Base-by-base conservation (phyloP, 2,329 filamentous ascomycete species). In the Neoarthrinium moseri region DNA sequence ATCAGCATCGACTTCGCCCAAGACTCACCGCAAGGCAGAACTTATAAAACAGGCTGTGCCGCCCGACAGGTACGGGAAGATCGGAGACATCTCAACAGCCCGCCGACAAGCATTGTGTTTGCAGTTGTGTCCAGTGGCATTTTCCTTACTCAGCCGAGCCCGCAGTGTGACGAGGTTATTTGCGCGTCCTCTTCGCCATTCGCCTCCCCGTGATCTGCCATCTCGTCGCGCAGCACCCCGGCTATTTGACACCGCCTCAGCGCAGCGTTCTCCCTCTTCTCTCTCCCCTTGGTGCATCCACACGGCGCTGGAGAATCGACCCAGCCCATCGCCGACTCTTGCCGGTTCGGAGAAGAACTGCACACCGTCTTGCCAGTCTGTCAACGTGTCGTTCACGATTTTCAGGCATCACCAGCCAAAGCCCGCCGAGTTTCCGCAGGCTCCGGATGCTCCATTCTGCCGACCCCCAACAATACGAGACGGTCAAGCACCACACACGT, bases 391-490 rank as follows among this genome's bases (percentile, higher is more conserved):
- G 12, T 11, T 38, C 21, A 32, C 39, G 12, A 11, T 35, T 15
- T 15, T 20, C 32, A 35, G 41, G 29, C 27, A 24, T 22, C 41
- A 34, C 15, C 23, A 15, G 23, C 23, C 30, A 12, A 29, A n/a
- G 12, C 20, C 37, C 55, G 51, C n/a, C 12, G 45, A 24, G 27
- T 45, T 42, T 38, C 46, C 44, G 43, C 29, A 47, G 43, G 43
- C 43, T 45, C 43, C 43, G 43, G 43, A 45, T 38, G n/a, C 22
- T 24, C 41, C 23, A 24, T 5, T 17, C 21, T 15, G 27, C 27
- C 32, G 26, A 44, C 32, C 32, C 21, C 20, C 29, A 36, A 12
- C 17, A 27, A 44, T 44, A 44, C 41, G 32, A 44, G 41, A 44
- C n/a, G n/a, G n/a, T n/a, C n/a, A n/a, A n/a, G n/a, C n/a, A 15